These are phyloP conservation scores for Corymbia citriodora DNA, from an alignment of 441 rosid species.

Conservation along the genomic window DNA sequence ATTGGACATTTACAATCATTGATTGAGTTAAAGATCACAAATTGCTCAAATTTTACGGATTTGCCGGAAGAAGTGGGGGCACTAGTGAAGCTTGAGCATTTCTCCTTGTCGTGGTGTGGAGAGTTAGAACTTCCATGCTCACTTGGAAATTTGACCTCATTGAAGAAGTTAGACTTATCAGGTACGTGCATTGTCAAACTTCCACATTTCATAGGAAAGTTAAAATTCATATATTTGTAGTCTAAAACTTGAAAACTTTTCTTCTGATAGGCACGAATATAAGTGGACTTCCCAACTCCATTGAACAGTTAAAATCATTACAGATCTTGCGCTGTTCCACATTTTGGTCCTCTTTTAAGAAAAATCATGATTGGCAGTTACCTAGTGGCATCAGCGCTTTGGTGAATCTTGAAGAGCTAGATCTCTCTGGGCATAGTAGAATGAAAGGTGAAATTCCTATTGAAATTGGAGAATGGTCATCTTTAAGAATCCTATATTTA, in stretches of 20 bases:
- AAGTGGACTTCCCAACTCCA: neutral
- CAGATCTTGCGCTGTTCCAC: no score
- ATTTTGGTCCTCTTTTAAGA: no score
- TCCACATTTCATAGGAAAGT: no score
- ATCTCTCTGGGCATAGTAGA: neutral
- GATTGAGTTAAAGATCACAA: neutral
- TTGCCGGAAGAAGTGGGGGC: neutral
- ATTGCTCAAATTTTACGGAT: accelerated
- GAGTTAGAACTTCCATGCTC: neutral
- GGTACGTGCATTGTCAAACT: accelerated
- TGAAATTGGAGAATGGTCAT: neutral
- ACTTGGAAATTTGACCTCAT: neutral
- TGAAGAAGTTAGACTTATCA: neutral
- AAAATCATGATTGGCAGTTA: accelerated
- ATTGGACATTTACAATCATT: neutral
- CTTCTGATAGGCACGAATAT: no score
- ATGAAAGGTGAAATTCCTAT: neutral
- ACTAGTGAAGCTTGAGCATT: neutral
- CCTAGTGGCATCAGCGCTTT: neutral
- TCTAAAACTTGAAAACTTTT: no score
- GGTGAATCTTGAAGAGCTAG: neutral
- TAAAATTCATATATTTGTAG: no score
- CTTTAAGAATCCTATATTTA: neutral
- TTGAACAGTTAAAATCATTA: neutral
- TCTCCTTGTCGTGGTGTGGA: accelerated